phyloP scores from a whole-genome alignment of 148 eudicot genomes.

The Amaranthus palmeri region DNA sequence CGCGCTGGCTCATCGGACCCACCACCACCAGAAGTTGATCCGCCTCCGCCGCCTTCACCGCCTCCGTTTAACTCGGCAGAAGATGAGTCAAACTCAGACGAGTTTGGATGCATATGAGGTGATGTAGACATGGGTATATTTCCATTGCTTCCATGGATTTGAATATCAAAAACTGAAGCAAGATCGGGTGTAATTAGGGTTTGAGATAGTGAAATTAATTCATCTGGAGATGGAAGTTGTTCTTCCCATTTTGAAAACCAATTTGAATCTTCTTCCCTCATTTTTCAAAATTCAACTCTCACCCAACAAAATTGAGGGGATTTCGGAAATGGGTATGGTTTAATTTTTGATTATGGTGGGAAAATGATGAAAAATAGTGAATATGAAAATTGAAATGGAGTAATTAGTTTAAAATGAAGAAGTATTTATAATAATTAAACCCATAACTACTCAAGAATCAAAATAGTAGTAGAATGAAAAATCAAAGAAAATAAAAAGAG shows the following conservation, averaged over 20 bases:
- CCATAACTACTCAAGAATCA: neutral
- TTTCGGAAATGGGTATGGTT: slow-evolving; percentile 21
- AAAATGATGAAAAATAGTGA: neutral
- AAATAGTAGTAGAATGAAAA: neutral
- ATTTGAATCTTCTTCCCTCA: slow-evolving; percentile 79
- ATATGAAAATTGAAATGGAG: neutral
- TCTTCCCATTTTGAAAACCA: slow-evolving; percentile 96
- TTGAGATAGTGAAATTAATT: slow-evolving; percentile 74
- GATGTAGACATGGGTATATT: slow-evolving; percentile 4
- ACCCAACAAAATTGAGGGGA: slow-evolving; percentile 25
- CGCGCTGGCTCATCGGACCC: slow-evolving; percentile 61
- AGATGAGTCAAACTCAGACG: slow-evolving; percentile 62
- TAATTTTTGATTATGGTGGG: slow-evolving; percentile 16
- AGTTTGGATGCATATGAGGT: slow-evolving; percentile 37
- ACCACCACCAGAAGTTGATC: slow-evolving; percentile 31
- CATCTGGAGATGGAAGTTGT: slow-evolving; percentile 71
- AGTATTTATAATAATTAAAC: neutral
- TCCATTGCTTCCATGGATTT: slow-evolving; percentile 13
- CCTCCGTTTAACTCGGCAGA: slow-evolving; percentile 44
- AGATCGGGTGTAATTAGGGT: slow-evolving; percentile 89
- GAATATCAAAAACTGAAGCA: slow-evolving; percentile 75
- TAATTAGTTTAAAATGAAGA: neutral
- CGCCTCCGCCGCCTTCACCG: slow-evolving; percentile 24
- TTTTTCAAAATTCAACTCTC: slow-evolving; percentile 19
- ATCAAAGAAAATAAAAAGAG: neutral